Evolutionary conservation across 164 flowering plant species (phyloP), one percentile per base, ranked within the genome.

Genomic region (Santalum album): DNA sequence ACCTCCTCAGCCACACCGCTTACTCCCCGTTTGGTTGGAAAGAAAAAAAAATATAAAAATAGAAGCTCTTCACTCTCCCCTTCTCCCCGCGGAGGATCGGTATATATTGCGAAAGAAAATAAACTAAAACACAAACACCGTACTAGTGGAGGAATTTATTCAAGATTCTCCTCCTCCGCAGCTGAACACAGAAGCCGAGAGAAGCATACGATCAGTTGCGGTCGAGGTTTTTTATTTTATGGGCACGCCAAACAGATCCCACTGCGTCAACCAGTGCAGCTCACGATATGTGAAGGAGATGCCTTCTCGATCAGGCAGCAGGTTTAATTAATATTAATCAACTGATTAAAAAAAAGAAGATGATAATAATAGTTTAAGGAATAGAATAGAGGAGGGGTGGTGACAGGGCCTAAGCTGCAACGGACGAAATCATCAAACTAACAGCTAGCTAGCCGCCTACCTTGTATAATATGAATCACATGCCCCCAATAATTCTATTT

Each of bases 231-330:
- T 65, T 64, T 60, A 59, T 60, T 61, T 67, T 62, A 54, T 56
- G 73, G 9, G 75, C 77, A 70, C 70, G 75, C 73, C 73, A 68
- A 75, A 76, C 73, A 72, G 63, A 72, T 72, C 77, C 68, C 74
- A 70, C 73, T 67, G 59, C 58, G 32, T 25, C 25, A 62, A 55
- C 77, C 80, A 66, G 73, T 73, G 48, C 19, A 26, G n/a, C 66
- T 68, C 55, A 57, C 64, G 72, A 46, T 68, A 60, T 69, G 76
- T 73, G 77, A 59, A 65, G 56, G 60, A 75, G 74, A 75, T 72
- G 72, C 74, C 66, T 50, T 69, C 80, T 67, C 27, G 6, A 46
- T 65, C 69, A 76, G 67, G 71, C 72, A 63, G 2, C n/a, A n/a
- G n/a, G n/a, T n/a, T n/a, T n/a, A n/a, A n/a, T n/a, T n/a, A n/a